Evolutionary conservation across 2,329 filamentous ascomycete genomes (phyloP).

Genomic region (Ambrosiella xylebori): DNA sequence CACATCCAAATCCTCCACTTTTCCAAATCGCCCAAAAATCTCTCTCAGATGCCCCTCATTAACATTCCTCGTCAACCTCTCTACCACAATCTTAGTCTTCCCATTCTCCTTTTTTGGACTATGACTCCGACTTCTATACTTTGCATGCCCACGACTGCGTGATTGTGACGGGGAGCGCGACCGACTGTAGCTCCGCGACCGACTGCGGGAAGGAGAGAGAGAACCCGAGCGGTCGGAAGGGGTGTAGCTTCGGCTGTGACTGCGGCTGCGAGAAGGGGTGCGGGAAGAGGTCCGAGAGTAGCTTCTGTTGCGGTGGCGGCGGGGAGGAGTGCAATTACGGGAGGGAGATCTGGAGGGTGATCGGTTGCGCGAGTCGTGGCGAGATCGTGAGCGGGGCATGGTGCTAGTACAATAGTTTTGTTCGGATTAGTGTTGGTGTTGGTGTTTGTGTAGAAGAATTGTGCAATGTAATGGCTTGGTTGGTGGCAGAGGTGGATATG

Average conservation of each 20-base stretch:
- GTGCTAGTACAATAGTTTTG: too few species aligned
- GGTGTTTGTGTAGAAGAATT: too few species aligned
- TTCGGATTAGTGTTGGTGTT: too few species aligned
- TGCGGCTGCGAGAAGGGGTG: background rate
- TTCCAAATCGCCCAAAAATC: constrained; percentile 79
- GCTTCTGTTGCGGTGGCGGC: background rate
- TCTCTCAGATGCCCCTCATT: constrained; percentile 76
- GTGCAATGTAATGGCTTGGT: too few species aligned
- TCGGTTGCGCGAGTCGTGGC: too few species aligned
- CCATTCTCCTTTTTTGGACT: constrained; percentile 2
- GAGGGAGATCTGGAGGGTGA: too few species aligned
- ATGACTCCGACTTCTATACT: constrained; percentile 20
- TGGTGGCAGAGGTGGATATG: too few species aligned
- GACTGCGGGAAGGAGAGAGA: constrained; percentile 15
- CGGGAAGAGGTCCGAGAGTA: background rate
- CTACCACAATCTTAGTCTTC: constrained; percentile 65
- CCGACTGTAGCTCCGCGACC: constrained; percentile 18
- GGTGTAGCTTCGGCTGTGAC: background rate
- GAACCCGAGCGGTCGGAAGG: constrained; percentile 14
- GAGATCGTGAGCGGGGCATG: too few species aligned
- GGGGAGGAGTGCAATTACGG: too few species aligned
- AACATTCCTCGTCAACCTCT: constrained; percentile 90
- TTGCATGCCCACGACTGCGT: constrained; percentile 15
- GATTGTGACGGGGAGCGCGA: constrained; percentile 1
- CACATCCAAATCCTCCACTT: constrained; percentile 72